A percentile compares a stretch with the other conserved stretches of the same genome.
Evolutionary conservation across 805 yeast genomes (phyloP).

Genomic region (Candida endomychidarum): DNA sequence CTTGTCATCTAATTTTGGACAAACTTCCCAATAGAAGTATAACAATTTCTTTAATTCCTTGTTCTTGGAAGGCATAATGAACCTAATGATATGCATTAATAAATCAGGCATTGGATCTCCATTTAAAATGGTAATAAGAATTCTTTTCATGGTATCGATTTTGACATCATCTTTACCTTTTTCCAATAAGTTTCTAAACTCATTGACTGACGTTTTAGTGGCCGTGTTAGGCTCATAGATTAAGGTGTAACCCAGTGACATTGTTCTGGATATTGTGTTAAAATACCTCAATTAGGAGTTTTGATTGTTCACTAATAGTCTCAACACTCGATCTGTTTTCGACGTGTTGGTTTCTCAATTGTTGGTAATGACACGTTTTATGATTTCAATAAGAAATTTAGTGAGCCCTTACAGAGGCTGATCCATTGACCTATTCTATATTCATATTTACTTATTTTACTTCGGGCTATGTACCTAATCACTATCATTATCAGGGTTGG

Average conservation of each 20-base stretch:
- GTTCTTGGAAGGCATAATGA: slow-evolving; percentile 92
- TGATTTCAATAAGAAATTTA: no score
- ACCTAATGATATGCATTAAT: slow-evolving; percentile 95
- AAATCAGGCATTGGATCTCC: slow-evolving; percentile 92
- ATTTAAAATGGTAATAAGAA: slow-evolving; percentile 81
- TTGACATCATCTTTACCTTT: slow-evolving; percentile 87
- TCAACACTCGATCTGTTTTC: slow-evolving; percentile 13
- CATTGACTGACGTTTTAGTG: slow-evolving; percentile 61
- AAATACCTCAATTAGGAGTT: no score
- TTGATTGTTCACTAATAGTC: neutral
- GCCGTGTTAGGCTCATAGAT: slow-evolving; percentile 76
- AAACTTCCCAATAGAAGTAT: slow-evolving; percentile 97
- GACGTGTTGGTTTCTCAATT: slow-evolving; percentile 18
- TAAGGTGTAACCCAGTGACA: slow-evolving; percentile 54
- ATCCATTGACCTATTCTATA: no score
- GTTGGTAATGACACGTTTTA: no score
- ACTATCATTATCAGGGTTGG: slow-evolving; percentile 56
- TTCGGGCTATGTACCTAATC: no score
- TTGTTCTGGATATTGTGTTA: neutral
- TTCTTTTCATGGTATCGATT: slow-evolving; percentile 85
- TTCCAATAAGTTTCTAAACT: slow-evolving; percentile 76
- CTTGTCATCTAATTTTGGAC: slow-evolving; percentile 82
- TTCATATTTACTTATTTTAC: no score
- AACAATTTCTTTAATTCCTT: slow-evolving; percentile 89
- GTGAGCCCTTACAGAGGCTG: no score